phyloP scores from a whole-genome alignment of 2,329 filamentous ascomycete genomes.

The Scedosporium apiospermum region DNA sequence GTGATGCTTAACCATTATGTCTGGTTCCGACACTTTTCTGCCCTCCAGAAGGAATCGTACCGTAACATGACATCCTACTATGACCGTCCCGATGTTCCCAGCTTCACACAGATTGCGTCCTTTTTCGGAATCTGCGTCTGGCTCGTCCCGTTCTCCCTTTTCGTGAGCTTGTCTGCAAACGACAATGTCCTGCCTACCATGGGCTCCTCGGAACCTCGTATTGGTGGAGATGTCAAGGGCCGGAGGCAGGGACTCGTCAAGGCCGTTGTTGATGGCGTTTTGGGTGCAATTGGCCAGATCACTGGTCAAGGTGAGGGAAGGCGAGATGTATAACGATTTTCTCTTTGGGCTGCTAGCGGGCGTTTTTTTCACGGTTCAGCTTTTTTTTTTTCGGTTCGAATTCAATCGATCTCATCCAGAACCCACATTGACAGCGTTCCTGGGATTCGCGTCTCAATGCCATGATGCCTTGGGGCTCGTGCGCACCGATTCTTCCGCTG shows the following conservation, averaged over 20 bases:
- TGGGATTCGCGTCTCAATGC: neutral
- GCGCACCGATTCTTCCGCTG: neutral
- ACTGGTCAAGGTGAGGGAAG: neutral
- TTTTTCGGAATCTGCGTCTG: conserved; percentile 96
- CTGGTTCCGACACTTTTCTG: conserved; percentile 91
- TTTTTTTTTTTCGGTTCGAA: neutral
- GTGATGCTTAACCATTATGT: conserved; percentile 87
- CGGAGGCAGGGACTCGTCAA: conserved; percentile 58
- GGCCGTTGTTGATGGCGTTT: conserved; percentile 43
- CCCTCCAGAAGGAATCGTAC: conserved; percentile 47
- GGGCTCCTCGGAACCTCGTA: conserved; percentile 57
- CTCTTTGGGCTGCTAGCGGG: neutral
- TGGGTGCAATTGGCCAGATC: conserved; percentile 1
- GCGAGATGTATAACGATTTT: neutral
- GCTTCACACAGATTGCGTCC: conserved; percentile 87
- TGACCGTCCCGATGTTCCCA: conserved; percentile 57
- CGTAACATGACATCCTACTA: conserved; percentile 50
- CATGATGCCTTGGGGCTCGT: neutral
- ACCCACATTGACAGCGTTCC: neutral
- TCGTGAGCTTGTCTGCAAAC: conserved; percentile 86
- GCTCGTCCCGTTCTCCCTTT: conserved; percentile 90
- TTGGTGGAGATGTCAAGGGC: conserved; percentile 34
- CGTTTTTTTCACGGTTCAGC: neutral
- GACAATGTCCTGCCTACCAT: conserved; percentile 94
- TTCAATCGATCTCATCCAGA: neutral